Base-by-base conservation (phyloP, 257 asterid species). In the Lantana camara region DNA sequence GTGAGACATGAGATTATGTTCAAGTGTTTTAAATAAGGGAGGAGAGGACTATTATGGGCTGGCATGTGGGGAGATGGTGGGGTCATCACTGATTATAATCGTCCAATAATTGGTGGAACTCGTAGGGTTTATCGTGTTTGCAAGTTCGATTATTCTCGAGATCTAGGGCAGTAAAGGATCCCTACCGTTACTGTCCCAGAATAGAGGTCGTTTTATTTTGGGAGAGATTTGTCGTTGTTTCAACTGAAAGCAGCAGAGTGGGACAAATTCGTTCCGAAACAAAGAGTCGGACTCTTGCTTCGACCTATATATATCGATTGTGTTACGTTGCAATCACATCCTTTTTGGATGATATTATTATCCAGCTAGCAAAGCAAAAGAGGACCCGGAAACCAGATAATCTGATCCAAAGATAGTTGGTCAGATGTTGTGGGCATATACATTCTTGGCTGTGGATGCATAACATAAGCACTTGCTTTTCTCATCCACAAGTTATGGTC, bases 1-100 rank as follows among this genome's bases (percentile, higher is more conserved):
- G 44, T 49, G 60, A 24, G 67, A 66, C n/a, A n/a, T n/a, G n/a
- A n/a, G n/a, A n/a, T n/a, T 55, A 2, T 27, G 57, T 46, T 16
- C 53, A 23, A 67, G 69, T 56, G 73, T 47, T 66, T 77, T 67
- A 78, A 66, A 77, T 66, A 64, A 68, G 14, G 47, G 10, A 71
- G 67, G 12, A 37, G 57, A 46, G 37, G 49, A 15, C 40, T 29
- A 23, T 50, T 53, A 45, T 70, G 49, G 68, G 70, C 55, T 55
- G 68, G 63, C 82, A 72, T 69, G 79, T 74, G 86, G 56, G 69
- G 86, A 52, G 69, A 38, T 29, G 75, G 83, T 72, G 72, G 80
- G 81, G 75, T 46, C 75, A n/a, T 38, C 27, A 15, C 53, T 69
- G 45, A n/a, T 61, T 37, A 72, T 27, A 75, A 24, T 67, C 72